Conservation (phyloP, 371 early-diverging fungal genomes). For the Nematocida parisii region DNA sequence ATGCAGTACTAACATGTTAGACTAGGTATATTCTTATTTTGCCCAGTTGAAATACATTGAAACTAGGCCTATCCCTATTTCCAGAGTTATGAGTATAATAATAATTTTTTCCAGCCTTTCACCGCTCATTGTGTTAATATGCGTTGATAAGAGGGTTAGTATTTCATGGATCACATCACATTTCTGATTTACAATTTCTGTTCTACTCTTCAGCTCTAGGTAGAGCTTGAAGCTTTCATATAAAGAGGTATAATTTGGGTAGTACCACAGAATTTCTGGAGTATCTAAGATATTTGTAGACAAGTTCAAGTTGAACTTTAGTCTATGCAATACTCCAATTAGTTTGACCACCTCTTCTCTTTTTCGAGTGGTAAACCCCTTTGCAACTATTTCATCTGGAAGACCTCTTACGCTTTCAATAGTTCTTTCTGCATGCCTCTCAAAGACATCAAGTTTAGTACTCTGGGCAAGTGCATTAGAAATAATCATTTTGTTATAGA, state of each 20-base stretch:
- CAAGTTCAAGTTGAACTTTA: slow-evolving; percentile 69
- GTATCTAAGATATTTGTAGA: slow-evolving; percentile 70
- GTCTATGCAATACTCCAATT: slow-evolving; percentile 65
- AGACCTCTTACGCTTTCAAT: slow-evolving; percentile 67
- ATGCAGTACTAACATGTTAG: no score
- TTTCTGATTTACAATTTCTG: slow-evolving; percentile 70
- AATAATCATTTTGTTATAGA: slow-evolving; percentile 70
- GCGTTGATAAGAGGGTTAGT: slow-evolving; percentile 65
- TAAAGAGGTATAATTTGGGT: slow-evolving; percentile 66
- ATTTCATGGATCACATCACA: slow-evolving; percentile 70
- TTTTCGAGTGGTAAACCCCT: slow-evolving; percentile 66
- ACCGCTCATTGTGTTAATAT: slow-evolving; percentile 68
- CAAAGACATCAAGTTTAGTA: slow-evolving; percentile 70
- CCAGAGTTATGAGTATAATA: slow-evolving; percentile 62
- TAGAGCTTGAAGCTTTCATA: slow-evolving; percentile 70
- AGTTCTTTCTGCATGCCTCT: slow-evolving; percentile 68
- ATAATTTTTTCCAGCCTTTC: slow-evolving; percentile 69
- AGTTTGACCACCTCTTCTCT: slow-evolving; percentile 68
- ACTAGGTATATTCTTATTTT: neutral
- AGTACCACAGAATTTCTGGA: slow-evolving; percentile 70
- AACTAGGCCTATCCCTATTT: slow-evolving; percentile 60
- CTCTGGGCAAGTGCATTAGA: slow-evolving; percentile 71
- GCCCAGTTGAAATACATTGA: slow-evolving; percentile 31
- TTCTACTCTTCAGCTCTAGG: slow-evolving; percentile 69
- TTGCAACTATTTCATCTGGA: slow-evolving; percentile 69